Evolutionary conservation across 1,284 basidiomycete species (phyloP).

Genomic region (Pterula multifida): DNA sequence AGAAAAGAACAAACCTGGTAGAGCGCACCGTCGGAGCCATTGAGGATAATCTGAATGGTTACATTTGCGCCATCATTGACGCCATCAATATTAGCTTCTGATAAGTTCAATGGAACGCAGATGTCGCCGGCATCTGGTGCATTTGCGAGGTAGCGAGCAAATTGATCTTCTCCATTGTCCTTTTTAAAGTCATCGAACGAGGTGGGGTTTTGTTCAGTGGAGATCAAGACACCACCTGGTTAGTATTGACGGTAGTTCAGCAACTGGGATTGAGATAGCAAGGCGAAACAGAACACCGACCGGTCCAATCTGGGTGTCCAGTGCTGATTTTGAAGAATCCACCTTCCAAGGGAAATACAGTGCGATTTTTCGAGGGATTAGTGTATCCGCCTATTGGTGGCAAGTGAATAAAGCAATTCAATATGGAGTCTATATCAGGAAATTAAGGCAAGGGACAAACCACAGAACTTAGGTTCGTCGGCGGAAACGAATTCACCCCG

Average conservation of each 20-base stretch:
- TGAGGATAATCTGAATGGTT: constrained; percentile 32
- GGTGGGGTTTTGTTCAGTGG: constrained; percentile 33
- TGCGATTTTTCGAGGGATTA: constrained; percentile 29
- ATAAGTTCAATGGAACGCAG: constrained; percentile 43
- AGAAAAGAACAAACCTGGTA: constrained; percentile 30
- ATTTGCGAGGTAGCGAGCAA: constrained; percentile 28
- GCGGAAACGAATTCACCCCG: constrained; percentile 41
- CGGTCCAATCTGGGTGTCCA: constrained; percentile 27
- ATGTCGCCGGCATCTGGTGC: constrained; percentile 30
- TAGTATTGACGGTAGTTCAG: background rate
- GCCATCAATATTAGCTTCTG: constrained; percentile 29
- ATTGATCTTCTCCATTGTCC: constrained; percentile 21
- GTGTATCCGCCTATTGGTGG: constrained; percentile 31
- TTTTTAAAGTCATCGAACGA: constrained; percentile 41
- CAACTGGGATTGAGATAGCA: background rate
- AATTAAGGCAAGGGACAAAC: constrained; percentile 19
- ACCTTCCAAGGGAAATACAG: constrained; percentile 40
- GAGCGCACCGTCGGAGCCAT: constrained; percentile 40
- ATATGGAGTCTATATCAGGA: background rate
- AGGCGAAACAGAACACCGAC: constrained; percentile 14
- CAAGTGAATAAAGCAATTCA: background rate
- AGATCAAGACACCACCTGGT: constrained; percentile 29
- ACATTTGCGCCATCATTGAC: constrained; percentile 34
- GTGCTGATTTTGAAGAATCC: constrained; percentile 30
- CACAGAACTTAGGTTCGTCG: constrained; percentile 37